Evolutionary conservation across 305 asterid genomes (phyloP).

Genomic region (Fraxinus latifolia): DNA sequence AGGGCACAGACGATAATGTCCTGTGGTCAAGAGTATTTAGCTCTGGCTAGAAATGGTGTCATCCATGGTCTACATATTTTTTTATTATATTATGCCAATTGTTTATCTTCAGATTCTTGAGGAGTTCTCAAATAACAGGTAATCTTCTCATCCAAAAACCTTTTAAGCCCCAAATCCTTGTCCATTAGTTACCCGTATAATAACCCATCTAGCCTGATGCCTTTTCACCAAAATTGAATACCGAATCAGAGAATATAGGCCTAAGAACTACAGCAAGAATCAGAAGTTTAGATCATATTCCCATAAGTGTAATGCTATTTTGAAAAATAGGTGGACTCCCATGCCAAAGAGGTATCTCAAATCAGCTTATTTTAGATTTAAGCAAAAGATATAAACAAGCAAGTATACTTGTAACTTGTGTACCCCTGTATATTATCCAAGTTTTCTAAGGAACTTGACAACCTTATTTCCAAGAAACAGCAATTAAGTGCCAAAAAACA

Average conservation of each 20-base stretch:
- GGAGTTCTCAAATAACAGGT: not conserved
- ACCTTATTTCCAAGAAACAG: not conserved
- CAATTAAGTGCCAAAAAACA: not conserved
- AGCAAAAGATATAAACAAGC: not conserved
- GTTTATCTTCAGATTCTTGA: not conserved
- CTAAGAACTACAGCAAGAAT: not conserved
- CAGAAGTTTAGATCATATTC: not conserved
- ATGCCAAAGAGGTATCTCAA: not conserved
- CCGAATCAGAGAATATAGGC: not conserved
- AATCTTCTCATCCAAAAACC: not conserved
- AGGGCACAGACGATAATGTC: not conserved
- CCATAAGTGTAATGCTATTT: not conserved
- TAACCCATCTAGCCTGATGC: not conserved
- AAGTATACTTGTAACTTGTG: not conserved
- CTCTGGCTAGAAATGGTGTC: not conserved
- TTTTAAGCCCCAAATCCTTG: constrained; percentile 5
- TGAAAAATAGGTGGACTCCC: constrained; percentile 32
- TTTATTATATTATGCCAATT: not conserved
- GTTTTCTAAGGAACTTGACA: not conserved
- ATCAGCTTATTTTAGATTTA: not conserved
- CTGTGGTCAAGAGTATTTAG: too few species aligned
- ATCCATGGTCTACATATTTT: not conserved
- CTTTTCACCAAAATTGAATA: constrained; percentile 2
- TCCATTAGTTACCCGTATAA: not conserved
- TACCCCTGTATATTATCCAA: not conserved